Evolutionary conservation across 2,329 filamentous ascomycete genomes (phyloP).

Genomic region (Aspergillaceae sp.): DNA sequence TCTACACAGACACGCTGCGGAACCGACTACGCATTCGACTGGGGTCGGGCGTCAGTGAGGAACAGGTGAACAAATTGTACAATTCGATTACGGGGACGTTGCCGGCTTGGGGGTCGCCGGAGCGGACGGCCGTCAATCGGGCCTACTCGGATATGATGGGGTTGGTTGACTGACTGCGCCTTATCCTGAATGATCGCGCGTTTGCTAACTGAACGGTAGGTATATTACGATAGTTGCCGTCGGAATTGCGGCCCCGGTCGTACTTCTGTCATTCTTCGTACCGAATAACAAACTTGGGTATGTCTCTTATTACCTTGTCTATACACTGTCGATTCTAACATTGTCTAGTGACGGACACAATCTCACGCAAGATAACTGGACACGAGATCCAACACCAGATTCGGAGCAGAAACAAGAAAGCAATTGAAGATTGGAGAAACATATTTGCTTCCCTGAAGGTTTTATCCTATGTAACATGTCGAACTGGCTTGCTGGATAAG

Average conservation of each 20-base stretch:
- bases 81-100: constrained; percentile 39
- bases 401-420: neutral
- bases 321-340: neutral
- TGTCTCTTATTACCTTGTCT: constrained; percentile 1
- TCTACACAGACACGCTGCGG: constrained; percentile 43
- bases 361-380: constrained; percentile 7
- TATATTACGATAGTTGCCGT: constrained; percentile 25
- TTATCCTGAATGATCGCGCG: neutral
- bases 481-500: too few relatives aligned
- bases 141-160: constrained; percentile 29
- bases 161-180: constrained; percentile 2
- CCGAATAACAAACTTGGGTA: constrained; percentile 21
- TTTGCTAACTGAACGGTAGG: constrained; percentile 7
- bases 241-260: constrained; percentile 18
- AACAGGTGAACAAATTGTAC: constrained; percentile 32
- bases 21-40: constrained; percentile 29
- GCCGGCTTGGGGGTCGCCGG: constrained; percentile 34
- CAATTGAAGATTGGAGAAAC: neutral
- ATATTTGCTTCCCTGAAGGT: neutral
- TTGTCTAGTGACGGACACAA: constrained; percentile 13
- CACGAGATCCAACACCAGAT: neutral
- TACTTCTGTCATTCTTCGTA: constrained; percentile 19
- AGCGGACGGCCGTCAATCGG: constrained; percentile 36
- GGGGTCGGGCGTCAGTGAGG: constrained; percentile 20
- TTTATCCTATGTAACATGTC: too few relatives aligned